Evolutionary conservation across 768 basidiomycete species (phyloP).

Genomic region (Boletus subparvulus): DNA sequence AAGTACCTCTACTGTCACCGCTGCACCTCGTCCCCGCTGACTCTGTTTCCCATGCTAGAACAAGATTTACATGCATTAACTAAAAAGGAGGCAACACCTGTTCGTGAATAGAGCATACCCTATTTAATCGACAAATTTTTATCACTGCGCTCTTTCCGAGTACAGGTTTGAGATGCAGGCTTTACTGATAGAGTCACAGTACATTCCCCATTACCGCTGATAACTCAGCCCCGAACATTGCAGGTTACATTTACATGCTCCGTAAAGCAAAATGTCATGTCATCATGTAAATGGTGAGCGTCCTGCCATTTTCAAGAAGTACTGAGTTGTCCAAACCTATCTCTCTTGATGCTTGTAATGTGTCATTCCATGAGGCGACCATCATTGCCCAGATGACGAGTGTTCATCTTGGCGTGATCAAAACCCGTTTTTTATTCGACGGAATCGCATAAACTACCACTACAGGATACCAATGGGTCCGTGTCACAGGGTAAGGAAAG

Average conservation of each 20-base stretch:
- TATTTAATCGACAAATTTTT: background rate
- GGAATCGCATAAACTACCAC: background rate
- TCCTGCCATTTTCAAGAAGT: background rate
- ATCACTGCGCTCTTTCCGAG: background rate
- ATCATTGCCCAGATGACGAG: background rate
- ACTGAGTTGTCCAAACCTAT: too few relatives aligned
- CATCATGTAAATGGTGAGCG: background rate
- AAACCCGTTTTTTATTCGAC: too few relatives aligned
- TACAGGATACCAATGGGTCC: background rate
- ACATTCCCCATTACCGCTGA: background rate
- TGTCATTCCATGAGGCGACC: background rate
- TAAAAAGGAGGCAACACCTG: slow-evolving; percentile 63
- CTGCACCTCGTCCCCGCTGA: background rate
- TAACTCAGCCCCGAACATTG: background rate
- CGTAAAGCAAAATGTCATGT: too few relatives aligned
- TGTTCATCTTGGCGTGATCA: background rate
- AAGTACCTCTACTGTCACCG: slow-evolving; percentile 34
- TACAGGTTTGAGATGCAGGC: too few relatives aligned
- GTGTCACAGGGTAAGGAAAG: background rate
- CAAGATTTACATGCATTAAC: slow-evolving; percentile 75
- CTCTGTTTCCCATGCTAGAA: slow-evolving; percentile 42
- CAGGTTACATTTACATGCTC: background rate
- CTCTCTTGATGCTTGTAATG: background rate
- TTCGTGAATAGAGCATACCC: slow-evolving; percentile 47
- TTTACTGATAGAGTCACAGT: background rate